phyloP scores from a whole-genome alignment of 306 rosid genomes.

The Vigna nakashimae region DNA sequence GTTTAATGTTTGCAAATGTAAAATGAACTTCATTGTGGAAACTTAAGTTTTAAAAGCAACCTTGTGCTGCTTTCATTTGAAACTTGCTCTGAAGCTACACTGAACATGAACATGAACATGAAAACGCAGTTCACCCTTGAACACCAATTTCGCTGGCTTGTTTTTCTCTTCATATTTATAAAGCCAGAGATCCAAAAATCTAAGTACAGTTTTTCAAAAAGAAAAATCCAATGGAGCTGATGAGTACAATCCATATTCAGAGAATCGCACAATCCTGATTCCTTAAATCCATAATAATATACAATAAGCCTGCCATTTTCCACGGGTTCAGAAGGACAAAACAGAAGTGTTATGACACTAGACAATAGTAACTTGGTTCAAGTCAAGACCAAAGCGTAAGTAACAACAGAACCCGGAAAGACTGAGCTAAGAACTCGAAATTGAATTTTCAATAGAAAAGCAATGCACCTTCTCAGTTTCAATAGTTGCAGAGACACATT shows the following conservation, averaged over 20 bases:
- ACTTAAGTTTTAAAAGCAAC: not conserved
- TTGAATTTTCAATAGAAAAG: not conserved
- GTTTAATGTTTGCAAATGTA: not conserved
- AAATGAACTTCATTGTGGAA: not conserved
- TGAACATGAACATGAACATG: not conserved
- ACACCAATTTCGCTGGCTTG: not conserved
- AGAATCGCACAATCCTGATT: not conserved
- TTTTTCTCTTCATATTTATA: constrained; percentile 11
- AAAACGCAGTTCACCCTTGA: not conserved
- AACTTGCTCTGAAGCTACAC: not conserved
- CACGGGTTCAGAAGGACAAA: not conserved
- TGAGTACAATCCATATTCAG: constrained; percentile 6
- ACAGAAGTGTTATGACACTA: not conserved
- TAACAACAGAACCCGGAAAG: not conserved
- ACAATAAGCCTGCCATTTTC: not conserved
- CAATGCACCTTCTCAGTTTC: not conserved
- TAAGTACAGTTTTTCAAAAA: not conserved
- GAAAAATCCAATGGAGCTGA: not conserved
- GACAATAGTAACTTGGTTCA: no score
- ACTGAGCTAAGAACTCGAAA: not conserved
- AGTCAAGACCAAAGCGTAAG: not conserved
- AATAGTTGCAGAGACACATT: not conserved
- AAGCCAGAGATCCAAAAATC: not conserved
- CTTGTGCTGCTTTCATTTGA: not conserved
- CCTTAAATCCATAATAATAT: not conserved